Conservation (phyloP, 768 basidiomycete genomes). For the Boletus speciosus region DNA sequence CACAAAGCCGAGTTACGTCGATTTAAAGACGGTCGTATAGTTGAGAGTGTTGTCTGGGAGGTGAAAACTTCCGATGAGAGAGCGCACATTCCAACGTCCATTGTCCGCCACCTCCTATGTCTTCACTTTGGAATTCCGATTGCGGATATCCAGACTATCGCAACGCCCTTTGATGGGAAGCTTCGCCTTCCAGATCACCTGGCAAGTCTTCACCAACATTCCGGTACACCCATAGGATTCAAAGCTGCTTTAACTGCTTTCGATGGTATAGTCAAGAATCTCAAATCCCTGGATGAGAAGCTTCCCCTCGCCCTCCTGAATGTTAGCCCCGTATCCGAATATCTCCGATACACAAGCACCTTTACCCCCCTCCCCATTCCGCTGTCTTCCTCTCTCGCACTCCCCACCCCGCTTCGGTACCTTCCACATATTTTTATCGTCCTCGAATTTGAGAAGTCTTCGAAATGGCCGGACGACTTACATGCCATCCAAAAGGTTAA, state of each 20-base stretch:
- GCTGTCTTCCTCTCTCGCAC: conserved; percentile 41
- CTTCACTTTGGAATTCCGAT: conserved; percentile 69
- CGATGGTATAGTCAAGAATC: conserved; percentile 66
- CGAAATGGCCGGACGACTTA: conserved; percentile 93
- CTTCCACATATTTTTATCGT: conserved; percentile 68
- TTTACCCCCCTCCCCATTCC: conserved; percentile 80
- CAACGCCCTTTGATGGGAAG: conserved; percentile 53
- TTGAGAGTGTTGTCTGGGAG: conserved; percentile 97
- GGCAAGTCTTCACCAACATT: conserved; percentile 35
- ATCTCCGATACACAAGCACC: conserved; percentile 77
- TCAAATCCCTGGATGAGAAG: conserved; percentile 69
- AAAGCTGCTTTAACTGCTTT: conserved; percentile 76
- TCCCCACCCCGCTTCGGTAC: conserved; percentile 62
- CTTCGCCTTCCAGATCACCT: conserved; percentile 58
- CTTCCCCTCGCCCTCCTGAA: conserved; percentile 77
- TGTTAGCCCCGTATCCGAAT: conserved; percentile 69
- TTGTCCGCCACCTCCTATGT: conserved; percentile 70
- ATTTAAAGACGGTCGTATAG: conserved; percentile 93
- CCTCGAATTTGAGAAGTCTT: conserved; percentile 89
- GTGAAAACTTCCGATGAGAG: conserved; percentile 77
- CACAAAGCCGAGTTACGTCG: conserved; percentile 86
- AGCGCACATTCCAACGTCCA: conserved; percentile 66
- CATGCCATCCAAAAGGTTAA: conserved; percentile 92
- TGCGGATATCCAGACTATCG: conserved; percentile 55
- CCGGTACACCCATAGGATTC: conserved; percentile 50